phyloP scores from a whole-genome alignment of 2,329 filamentous ascomycete genomes.

The Peltaster fructicola region DNA sequence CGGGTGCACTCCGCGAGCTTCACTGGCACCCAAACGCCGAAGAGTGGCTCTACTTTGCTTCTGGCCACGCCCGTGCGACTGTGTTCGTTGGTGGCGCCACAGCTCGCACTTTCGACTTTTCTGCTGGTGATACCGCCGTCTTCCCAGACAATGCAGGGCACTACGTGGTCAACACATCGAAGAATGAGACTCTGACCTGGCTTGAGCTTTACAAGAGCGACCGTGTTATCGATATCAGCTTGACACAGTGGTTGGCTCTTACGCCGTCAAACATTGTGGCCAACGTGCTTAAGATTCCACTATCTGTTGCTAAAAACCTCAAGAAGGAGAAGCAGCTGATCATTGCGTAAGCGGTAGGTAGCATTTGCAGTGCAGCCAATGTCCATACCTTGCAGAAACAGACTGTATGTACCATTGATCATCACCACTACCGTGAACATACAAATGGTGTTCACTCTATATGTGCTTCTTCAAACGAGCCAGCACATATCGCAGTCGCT shows the following conservation, averaged over 20 bases:
- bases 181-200: conserved; percentile 46
- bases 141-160: conserved; percentile 48
- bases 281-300: conserved; percentile 1
- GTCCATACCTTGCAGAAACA: no score
- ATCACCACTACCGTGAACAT: no score
- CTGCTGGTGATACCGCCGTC: conserved; percentile 34
- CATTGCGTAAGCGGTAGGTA: conserved; percentile 2
- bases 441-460: no score
- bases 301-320: conserved; percentile 1
- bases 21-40: conserved; percentile 56
- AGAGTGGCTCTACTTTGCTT: conserved; percentile 56
- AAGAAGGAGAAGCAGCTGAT: conserved; percentile 5
- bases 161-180: conserved; percentile 51
- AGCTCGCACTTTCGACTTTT: conserved; percentile 50
- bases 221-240: conserved; percentile 45
- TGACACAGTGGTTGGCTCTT: conserved; percentile 52
- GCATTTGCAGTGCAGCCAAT: no score
- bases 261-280: conserved; percentile 44
- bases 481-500: conserved; percentile 36
- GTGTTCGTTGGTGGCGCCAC: conserved; percentile 42
- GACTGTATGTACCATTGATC: no score
- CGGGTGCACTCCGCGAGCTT: conserved; percentile 44
- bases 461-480: conserved; percentile 14
- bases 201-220: conserved; percentile 55
- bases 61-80: conserved; percentile 42